These are phyloP conservation scores for Aureobasidium sp. DNA, from an alignment of 2,329 filamentous ascomycete genomes.

Conservation along the genomic window DNA sequence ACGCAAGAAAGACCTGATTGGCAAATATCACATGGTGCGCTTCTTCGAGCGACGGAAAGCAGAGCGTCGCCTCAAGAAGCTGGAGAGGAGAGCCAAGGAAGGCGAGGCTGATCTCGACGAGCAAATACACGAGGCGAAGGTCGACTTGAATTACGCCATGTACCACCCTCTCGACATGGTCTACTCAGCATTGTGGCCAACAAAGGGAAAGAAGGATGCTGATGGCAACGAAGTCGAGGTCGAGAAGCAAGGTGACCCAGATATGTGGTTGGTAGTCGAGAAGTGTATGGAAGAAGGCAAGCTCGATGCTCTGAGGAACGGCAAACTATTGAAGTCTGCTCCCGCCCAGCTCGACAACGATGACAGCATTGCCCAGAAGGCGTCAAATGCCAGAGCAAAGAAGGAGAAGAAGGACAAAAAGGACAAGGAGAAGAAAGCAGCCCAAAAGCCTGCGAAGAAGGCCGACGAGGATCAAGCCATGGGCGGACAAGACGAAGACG, in stretches of 20 bases:
- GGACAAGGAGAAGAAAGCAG: background rate
- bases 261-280: slow-evolving; percentile 63
- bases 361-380: background rate
- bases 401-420: slow-evolving; percentile 7
- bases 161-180: slow-evolving; percentile 62
- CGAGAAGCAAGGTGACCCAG: slow-evolving; percentile 34
- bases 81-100: slow-evolving; percentile 48
- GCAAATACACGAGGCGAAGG: slow-evolving; percentile 44
- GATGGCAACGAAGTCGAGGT: slow-evolving; percentile 26
- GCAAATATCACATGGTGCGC: slow-evolving; percentile 72
- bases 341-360: slow-evolving; percentile 13
- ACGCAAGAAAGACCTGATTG: slow-evolving; percentile 60
- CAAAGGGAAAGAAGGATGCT: slow-evolving; percentile 23
- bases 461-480: slow-evolving; percentile 3
- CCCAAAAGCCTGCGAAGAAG: slow-evolving; percentile 3
- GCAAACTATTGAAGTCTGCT: slow-evolving; percentile 26
- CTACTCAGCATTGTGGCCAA: slow-evolving; percentile 52
- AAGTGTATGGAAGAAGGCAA: slow-evolving; percentile 51
- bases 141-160: slow-evolving; percentile 67
- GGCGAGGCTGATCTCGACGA: slow-evolving; percentile 31
- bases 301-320: slow-evolving; percentile 49
- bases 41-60: slow-evolving; percentile 76
- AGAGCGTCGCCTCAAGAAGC: slow-evolving; percentile 52
- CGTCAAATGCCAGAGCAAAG: slow-evolving; percentile 6
- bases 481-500: slow-evolving; percentile 19